A percentile compares a stretch with the other conserved stretches of the same genome.
Evolutionary conservation across 129 eudicot genomes (phyloP).

Genomic region (Oenanthe sinensis): DNA sequence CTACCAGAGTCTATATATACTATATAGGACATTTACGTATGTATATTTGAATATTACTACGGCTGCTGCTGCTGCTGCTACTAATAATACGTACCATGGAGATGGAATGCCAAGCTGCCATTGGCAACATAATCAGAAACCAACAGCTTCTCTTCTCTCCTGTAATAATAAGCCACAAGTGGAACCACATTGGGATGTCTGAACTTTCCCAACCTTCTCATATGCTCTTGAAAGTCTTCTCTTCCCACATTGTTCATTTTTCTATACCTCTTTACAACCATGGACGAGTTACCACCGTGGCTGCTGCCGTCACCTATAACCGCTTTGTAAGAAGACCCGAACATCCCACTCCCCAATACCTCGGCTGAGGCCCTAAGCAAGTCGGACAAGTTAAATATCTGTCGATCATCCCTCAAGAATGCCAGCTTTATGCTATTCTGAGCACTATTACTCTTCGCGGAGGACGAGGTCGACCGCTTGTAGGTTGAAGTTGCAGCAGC

Average conservation of each 20-base stretch:
- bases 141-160: constrained; percentile 30
- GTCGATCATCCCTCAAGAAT: constrained; percentile 15
- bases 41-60: neutral
- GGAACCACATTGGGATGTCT: constrained; percentile 20
- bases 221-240: constrained; percentile 21
- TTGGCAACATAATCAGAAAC: constrained; percentile 26
- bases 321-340: constrained; percentile 26
- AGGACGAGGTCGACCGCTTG: neutral
- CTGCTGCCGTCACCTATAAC: neutral
- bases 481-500: neutral
- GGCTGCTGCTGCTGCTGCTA: neutral
- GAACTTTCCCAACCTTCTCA: constrained; percentile 25
- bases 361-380: constrained; percentile 14
- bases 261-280: constrained; percentile 28
- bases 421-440: constrained; percentile 1
- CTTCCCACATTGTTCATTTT: constrained; percentile 18
- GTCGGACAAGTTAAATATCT: constrained; percentile 4
- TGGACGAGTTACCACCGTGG: neutral
- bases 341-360: constrained; percentile 22
- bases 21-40: neutral
- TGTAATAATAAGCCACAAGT: constrained; percentile 15
- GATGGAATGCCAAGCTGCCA: constrained; percentile 31
- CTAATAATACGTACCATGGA: constrained; percentile 16
- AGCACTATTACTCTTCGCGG: neutral
- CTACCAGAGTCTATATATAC: neutral